These are phyloP conservation scores for Hericium rajendrae DNA, from an alignment of 768 basidiomycete species.

Conservation along the genomic window DNA sequence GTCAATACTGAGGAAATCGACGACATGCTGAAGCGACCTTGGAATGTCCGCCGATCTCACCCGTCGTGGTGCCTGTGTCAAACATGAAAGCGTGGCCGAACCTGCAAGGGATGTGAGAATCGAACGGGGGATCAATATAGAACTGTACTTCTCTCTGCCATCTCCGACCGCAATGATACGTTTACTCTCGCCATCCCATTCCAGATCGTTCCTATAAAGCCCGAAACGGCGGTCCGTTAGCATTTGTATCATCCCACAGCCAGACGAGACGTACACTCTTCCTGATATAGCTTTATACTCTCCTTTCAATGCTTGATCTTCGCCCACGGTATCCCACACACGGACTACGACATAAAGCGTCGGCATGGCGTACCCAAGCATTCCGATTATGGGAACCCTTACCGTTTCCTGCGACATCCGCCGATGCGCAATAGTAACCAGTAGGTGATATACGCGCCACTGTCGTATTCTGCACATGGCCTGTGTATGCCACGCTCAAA, in stretches of 20 bases:
- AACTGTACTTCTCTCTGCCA: slow-evolving; percentile 70
- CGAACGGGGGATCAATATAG: neutral
- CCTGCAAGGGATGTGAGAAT: slow-evolving; percentile 26
- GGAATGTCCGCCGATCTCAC: slow-evolving; percentile 82
- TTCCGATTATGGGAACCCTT: slow-evolving; percentile 11
- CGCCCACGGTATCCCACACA: slow-evolving; percentile 89
- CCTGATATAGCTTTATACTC: slow-evolving; percentile 73
- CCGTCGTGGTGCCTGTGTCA: slow-evolving; percentile 76
- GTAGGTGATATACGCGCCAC: slow-evolving; percentile 89
- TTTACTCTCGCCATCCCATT: slow-evolving; percentile 95
- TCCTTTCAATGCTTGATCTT: slow-evolving; percentile 73
- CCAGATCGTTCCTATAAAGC: slow-evolving; percentile 70
- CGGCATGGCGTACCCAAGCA: neutral
- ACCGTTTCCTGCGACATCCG: slow-evolving; percentile 77
- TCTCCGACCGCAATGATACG: slow-evolving; percentile 93
- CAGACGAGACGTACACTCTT: slow-evolving; percentile 42
- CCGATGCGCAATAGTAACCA: slow-evolving; percentile 93
- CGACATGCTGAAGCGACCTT: slow-evolving; percentile 42
- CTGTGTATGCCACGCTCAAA: slow-evolving; percentile 56
- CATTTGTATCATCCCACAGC: too few relatives aligned
- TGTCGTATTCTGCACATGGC: slow-evolving; percentile 77
- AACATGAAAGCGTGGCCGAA: slow-evolving; percentile 80
- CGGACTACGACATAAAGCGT: slow-evolving; percentile 40
- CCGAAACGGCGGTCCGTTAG: neutral
- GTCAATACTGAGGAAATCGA: neutral